Evolutionary conservation across 2,329 filamentous ascomycete species (phyloP).

Genomic region (Scolecobasidium constrictum): DNA sequence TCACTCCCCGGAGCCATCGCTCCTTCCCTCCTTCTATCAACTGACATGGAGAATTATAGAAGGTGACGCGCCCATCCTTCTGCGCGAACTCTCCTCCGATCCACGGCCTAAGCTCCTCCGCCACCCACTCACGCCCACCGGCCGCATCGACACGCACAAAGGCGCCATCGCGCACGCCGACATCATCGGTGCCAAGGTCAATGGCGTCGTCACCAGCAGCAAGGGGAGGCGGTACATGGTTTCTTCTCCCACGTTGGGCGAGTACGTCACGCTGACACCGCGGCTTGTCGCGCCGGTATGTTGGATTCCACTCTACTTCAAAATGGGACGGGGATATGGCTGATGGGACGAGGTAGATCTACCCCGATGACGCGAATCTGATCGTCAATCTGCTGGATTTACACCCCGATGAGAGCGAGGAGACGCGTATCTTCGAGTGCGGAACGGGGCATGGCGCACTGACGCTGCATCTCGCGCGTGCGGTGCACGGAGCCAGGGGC

Average conservation of each 20-base stretch:
- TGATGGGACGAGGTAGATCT: slow-evolving; percentile 41
- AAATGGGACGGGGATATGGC: neutral
- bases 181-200: slow-evolving; percentile 52
- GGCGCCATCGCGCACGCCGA: slow-evolving; percentile 40
- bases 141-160: slow-evolving; percentile 30
- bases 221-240: slow-evolving; percentile 44
- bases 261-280: slow-evolving; percentile 58
- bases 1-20: no score
- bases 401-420: slow-evolving; percentile 37
- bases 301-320: slow-evolving; percentile 9
- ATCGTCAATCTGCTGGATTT: slow-evolving; percentile 71
- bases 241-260: slow-evolving; percentile 56
- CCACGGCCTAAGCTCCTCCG: neutral
- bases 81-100: neutral
- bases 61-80: slow-evolving; percentile 2
- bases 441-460: slow-evolving; percentile 77
- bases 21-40: no score
- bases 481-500: slow-evolving; percentile 53
- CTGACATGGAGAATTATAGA: no score
- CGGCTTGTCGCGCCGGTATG: slow-evolving; percentile 66
- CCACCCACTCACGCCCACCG: slow-evolving; percentile 23
- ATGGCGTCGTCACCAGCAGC: slow-evolving; percentile 48
- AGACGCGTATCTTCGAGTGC: slow-evolving; percentile 60
- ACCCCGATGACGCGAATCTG: slow-evolving; percentile 62
- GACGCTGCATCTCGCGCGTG: slow-evolving; percentile 63